phyloP scores from a whole-genome alignment of 1,139 yeast genomes.

The Yamadazyma epiphylla region DNA sequence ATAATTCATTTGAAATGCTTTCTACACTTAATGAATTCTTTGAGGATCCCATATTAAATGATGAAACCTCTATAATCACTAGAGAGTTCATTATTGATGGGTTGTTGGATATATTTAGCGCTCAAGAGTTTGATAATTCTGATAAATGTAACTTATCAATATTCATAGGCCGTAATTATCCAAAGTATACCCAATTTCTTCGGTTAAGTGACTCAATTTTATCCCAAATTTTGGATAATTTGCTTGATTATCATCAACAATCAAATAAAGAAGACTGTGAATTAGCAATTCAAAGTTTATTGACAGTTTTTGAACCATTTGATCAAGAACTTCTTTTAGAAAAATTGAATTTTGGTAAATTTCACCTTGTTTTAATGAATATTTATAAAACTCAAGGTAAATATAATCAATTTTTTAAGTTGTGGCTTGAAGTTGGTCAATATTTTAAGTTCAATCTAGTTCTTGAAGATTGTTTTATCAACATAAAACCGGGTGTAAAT shows the following conservation, averaged over 20 bases:
- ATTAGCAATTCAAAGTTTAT: constrained; percentile 62
- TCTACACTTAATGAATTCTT: constrained; percentile 71
- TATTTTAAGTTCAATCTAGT: constrained; percentile 18
- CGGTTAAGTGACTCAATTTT: constrained; percentile 60
- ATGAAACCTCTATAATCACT: constrained; percentile 37
- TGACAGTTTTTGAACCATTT: constrained; percentile 59
- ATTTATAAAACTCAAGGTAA: constrained; percentile 53
- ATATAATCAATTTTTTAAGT: constrained; percentile 45
- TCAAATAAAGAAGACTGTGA: constrained; percentile 59
- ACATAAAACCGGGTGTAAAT: constrained; percentile 27
- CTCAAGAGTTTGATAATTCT: constrained; percentile 25
- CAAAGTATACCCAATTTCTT: constrained; percentile 78
- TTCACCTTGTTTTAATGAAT: constrained; percentile 54
- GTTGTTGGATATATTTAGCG: constrained; percentile 49
- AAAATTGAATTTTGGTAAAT: constrained; percentile 51
- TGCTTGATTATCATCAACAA: constrained; percentile 44
- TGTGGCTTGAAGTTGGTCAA: constrained; percentile 24
- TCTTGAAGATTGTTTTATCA: constrained; percentile 36
- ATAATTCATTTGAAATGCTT: constrained; percentile 55
- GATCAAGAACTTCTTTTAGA: constrained; percentile 45
- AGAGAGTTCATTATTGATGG: constrained; percentile 70
- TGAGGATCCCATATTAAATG: constrained; percentile 68
- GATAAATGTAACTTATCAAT: constrained; percentile 51
- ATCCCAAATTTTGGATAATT: constrained; percentile 41
- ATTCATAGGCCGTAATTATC: constrained; percentile 70